Evolutionary conservation across 208 protist species (phyloP), one percentile per base, ranked within the genome.

Genomic region (Giardia duodenalis): DNA sequence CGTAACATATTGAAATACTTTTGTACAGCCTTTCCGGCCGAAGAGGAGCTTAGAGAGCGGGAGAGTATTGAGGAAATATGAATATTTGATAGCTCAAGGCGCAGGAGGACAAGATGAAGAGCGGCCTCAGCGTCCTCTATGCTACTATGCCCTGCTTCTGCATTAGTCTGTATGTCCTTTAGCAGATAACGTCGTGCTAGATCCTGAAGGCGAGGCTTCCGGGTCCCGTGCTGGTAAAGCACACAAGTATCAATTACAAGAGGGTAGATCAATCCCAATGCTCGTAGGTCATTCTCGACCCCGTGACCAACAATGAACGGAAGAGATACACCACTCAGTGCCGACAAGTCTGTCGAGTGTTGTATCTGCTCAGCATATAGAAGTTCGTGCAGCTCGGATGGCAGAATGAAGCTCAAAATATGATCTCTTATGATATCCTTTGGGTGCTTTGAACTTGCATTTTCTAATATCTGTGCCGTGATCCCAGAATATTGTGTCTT

Each of bases 401-500:
- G 57, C 19, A 30, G 19, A 30, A 76, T 76, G 30, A 76, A 30
- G 19, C 30, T 76, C 19, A 76, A 30, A 30, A 76, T 76, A 76
- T 76, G 19, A 76, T 30, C 19, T 39, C 57, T 10, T 30, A 76
- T 76, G 19, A 39, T 10, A 30, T 76, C 19, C 57, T 76, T 76
- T 30, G 19, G 57, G 10, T 30, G 57, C 57, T 30, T 10, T 10
- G 10, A 39, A 10, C 19, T 76, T 76, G 57, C 57, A 10, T 30
- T 10, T 76, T 10, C 30, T 39, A 76, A 30, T 10, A 76, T 10
- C 57, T 76, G 19, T 76, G 10, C 57, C 57, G 57, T 76, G 30
- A 76, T 76, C 57, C 57, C 57, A 10, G 57, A 76, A 76, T 76
- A 76, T 76, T 76, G 10, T 30, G 57, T 76, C 57, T 76, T 76